phyloP scores from a whole-genome alignment of 345 rosid species.

The Theobroma cacao region DNA sequence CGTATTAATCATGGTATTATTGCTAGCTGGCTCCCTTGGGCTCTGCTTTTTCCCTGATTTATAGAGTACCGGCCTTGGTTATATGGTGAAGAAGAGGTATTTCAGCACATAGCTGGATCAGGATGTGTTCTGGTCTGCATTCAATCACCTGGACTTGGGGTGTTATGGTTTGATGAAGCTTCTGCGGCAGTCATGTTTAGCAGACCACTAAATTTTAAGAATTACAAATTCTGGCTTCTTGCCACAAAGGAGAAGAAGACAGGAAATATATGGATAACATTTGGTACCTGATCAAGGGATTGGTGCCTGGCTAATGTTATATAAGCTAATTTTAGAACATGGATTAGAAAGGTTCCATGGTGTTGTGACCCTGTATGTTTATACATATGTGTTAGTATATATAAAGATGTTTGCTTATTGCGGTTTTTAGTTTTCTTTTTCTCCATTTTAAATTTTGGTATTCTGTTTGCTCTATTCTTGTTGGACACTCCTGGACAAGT shows the following conservation, averaged over 20 bases:
- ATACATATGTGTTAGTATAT: slow-evolving; percentile 26
- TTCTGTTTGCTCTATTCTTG: neutral
- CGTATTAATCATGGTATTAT: slow-evolving; percentile 21
- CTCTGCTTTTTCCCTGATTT: slow-evolving; percentile 17
- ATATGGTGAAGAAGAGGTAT: slow-evolving; percentile 20
- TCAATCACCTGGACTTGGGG: slow-evolving; percentile 15
- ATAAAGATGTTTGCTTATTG: slow-evolving; percentile 32
- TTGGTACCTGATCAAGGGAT: slow-evolving; percentile 31
- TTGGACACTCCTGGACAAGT: slow-evolving; percentile 21
- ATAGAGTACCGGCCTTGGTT: slow-evolving; percentile 19
- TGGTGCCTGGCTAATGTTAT: slow-evolving; percentile 34
- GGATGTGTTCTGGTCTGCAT: slow-evolving; percentile 20
- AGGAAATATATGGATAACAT: slow-evolving; percentile 25
- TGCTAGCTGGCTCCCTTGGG: slow-evolving; percentile 12
- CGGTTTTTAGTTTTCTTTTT: neutral
- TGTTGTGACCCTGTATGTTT: slow-evolving; percentile 31
- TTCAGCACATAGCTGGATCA: slow-evolving; percentile 41
- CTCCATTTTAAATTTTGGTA: neutral
- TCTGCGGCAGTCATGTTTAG: slow-evolving; percentile 16
- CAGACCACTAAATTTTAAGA: slow-evolving; percentile 20
- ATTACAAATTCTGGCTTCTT: slow-evolving; percentile 26
- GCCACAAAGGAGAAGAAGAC: slow-evolving; percentile 30
- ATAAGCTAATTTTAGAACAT: slow-evolving; percentile 41
- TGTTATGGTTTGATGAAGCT: slow-evolving; percentile 28
- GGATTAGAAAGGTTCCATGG: slow-evolving; percentile 37